A percentile compares a stretch with the other conserved stretches of the same genome.
These are phyloP conservation scores for Irpex sp. DNA, from an alignment of 1,284 basidiomycete species.

Conservation along the genomic window DNA sequence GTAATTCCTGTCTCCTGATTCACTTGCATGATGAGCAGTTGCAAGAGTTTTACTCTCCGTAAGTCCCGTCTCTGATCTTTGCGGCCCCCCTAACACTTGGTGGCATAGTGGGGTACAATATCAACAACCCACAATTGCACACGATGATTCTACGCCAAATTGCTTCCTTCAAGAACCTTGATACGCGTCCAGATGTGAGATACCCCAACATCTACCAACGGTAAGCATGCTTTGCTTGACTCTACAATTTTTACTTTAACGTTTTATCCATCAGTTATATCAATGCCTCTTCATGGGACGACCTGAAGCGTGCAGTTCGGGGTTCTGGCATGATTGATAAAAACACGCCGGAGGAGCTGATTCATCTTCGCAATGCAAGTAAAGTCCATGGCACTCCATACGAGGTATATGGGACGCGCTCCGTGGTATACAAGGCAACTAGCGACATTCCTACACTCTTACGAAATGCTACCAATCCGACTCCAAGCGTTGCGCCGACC, in stretches of 20 bases:
- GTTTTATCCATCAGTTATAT: slow-evolving; percentile 40
- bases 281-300: slow-evolving; percentile 40
- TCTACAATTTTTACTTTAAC: background rate
- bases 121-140: slow-evolving; percentile 29
- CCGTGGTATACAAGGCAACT: slow-evolving; percentile 35
- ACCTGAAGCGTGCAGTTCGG: slow-evolving; percentile 37
- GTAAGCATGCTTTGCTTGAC: background rate
- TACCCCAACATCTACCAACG: slow-evolving; percentile 16
- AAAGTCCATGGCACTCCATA: slow-evolving; percentile 15
- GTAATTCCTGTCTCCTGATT: too few relatives aligned
- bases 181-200: slow-evolving; percentile 8
- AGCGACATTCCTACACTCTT: background rate
- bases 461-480: background rate
- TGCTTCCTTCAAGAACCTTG: slow-evolving; percentile 30
- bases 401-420: slow-evolving; percentile 32
- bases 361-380: slow-evolving; percentile 37
- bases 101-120: slow-evolving; percentile 49
- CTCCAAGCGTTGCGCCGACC: background rate
- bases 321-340: slow-evolving; percentile 26
- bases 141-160: slow-evolving; percentile 34
- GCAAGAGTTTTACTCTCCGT: slow-evolving; percentile 44
- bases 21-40: slow-evolving; percentile 32
- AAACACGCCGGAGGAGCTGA: slow-evolving; percentile 46
- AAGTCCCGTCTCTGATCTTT: slow-evolving; percentile 23
- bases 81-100: background rate